Conservation (phyloP, 768 basidiomycete genomes). For the Rhodocollybia butyracea region DNA sequence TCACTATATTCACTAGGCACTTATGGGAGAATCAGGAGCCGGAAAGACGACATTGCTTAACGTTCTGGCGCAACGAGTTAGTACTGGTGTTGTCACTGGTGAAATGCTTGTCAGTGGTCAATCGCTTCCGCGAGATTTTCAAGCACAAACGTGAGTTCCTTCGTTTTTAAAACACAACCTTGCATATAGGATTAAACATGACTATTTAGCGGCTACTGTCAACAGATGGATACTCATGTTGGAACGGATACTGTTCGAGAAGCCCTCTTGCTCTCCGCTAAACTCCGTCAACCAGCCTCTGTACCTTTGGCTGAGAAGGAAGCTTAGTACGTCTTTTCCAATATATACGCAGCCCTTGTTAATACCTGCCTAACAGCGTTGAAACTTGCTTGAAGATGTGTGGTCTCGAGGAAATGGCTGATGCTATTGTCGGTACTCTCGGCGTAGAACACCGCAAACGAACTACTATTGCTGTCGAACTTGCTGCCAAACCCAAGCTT, state of each 20-base stretch:
- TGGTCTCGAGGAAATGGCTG: conserved; percentile 60
- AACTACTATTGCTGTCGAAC: conserved; percentile 83
- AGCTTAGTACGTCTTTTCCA: conserved; percentile 54
- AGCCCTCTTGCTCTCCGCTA: conserved; percentile 77
- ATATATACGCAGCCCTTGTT: not conserved
- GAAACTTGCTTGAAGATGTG: conserved; percentile 52
- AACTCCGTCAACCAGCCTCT: conserved; percentile 66
- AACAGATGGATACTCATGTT: conserved; percentile 83
- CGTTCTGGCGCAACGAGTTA: conserved; percentile 49
- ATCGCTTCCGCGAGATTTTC: conserved; percentile 51
- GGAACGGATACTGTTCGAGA: conserved; percentile 76
- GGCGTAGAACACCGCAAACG: conserved; percentile 76
- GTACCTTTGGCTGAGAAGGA: conserved; percentile 71
- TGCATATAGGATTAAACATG: too few relatives aligned
- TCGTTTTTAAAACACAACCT: not conserved
- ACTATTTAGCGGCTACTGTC: conserved; percentile 66
- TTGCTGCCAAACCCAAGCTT: conserved; percentile 82
- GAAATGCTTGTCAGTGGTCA: conserved; percentile 56
- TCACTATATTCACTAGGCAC: too few relatives aligned
- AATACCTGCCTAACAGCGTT: conserved; percentile 30
- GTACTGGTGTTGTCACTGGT: conserved; percentile 46
- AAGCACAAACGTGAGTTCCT: conserved; percentile 49
- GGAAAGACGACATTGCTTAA: conserved; percentile 61
- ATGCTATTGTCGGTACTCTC: conserved; percentile 66
- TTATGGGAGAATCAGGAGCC: conserved; percentile 62